phyloP scores from a whole-genome alignment of 192 early-diverging fungal genomes.

The Borealophlyctis nickersoniae region DNA sequence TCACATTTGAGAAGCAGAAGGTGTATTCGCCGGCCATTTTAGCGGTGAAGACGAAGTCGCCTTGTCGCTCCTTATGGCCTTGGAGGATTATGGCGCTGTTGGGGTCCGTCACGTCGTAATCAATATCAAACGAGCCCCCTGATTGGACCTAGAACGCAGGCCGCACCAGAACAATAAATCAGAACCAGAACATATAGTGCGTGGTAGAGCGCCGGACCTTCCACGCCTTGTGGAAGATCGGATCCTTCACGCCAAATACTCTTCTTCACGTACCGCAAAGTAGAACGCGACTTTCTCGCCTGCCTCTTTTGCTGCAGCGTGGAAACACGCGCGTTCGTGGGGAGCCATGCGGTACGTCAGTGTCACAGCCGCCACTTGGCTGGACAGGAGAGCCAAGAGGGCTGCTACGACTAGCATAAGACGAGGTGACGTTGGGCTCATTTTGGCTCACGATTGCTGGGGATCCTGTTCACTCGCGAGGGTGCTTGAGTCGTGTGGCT shows the following conservation, averaged over 20 bases:
- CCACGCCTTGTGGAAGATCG: neutral
- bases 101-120: slow-evolving; percentile 83
- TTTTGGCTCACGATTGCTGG: too few species aligned
- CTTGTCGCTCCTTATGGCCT: slow-evolving; percentile 88
- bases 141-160: slow-evolving; percentile 75
- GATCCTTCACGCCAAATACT: slow-evolving; percentile 7
- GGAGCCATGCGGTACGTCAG: slow-evolving; percentile 86
- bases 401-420: neutral
- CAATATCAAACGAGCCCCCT: slow-evolving; percentile 96
- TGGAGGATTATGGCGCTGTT: slow-evolving; percentile 62
- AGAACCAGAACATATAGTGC: neutral
- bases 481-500: too few species aligned
- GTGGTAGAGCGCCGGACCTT: neutral
- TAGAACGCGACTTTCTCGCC: slow-evolving; percentile 95
- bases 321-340: slow-evolving; percentile 91
- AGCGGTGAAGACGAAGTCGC: slow-evolving; percentile 91
- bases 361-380: slow-evolving; percentile 42
- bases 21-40: slow-evolving; percentile 85
- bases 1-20: slow-evolving; percentile 95
- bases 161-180: neutral
- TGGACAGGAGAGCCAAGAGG: neutral
- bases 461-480: too few species aligned
- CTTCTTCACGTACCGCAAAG: slow-evolving; percentile 80
- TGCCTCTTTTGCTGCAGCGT: slow-evolving; percentile 67
- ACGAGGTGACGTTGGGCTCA: too few species aligned